A percentile compares a stretch with the other conserved stretches of the same genome.
These are phyloP conservation scores for Penicillium sp. DNA, from an alignment of 2,329 filamentous ascomycete genomes.

Conservation along the genomic window DNA sequence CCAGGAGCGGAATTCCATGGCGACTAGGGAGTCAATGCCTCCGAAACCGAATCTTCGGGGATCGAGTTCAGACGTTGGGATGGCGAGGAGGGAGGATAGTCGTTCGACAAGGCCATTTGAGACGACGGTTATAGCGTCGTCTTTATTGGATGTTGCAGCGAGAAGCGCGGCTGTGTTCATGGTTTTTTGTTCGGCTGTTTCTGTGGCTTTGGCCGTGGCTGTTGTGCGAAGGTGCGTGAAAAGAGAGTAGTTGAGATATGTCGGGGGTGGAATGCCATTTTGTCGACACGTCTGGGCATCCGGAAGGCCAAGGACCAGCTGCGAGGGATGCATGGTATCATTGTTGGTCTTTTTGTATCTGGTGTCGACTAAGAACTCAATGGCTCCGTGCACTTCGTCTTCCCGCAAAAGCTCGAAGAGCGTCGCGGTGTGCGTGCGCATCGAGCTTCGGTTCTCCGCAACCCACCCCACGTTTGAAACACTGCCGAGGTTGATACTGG, in stretches of 20 bases:
- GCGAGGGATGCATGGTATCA: neutral
- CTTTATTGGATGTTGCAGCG: neutral
- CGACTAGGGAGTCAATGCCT: constrained; percentile 30
- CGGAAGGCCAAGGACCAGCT: constrained; percentile 20
- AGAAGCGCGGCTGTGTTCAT: constrained; percentile 10
- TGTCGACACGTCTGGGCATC: constrained; percentile 19
- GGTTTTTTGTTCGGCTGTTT: constrained; percentile 2
- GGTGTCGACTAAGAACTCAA: constrained; percentile 19
- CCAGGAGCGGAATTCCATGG: constrained; percentile 34
- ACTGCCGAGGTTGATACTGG: constrained; percentile 29
- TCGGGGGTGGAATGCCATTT: constrained; percentile 18
- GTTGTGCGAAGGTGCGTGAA: constrained; percentile 21
- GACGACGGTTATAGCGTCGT: constrained; percentile 11
- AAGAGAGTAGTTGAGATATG: constrained; percentile 27
- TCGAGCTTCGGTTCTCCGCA: constrained; percentile 24
- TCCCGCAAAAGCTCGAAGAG: constrained; percentile 24
- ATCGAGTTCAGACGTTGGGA: constrained; percentile 27
- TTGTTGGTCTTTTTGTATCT: neutral
- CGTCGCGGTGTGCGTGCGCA: constrained; percentile 9
- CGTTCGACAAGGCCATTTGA: constrained; percentile 17
- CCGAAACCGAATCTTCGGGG: constrained; percentile 22
- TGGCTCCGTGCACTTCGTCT: constrained; percentile 22
- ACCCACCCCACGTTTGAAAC: constrained; percentile 37
- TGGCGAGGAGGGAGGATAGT: constrained; percentile 22
- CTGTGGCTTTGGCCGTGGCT: neutral